phyloP scores from a whole-genome alignment of 106 monocot species.

The Dioscorea zingiberensis region DNA sequence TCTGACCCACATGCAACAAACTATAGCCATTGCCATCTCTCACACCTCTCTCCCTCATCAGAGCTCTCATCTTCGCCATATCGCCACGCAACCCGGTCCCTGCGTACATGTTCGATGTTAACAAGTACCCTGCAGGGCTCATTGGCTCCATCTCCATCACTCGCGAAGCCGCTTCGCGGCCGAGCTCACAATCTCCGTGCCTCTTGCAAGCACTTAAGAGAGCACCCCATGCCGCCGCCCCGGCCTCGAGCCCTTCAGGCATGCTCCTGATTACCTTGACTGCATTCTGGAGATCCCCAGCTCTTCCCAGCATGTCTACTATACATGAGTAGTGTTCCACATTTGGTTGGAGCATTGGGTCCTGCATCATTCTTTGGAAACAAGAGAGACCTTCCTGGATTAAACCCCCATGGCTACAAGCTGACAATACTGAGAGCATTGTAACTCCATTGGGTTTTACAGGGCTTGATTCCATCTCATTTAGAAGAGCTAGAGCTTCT shows the following conservation, averaged over 20 bases:
- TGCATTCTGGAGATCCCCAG: slow-evolving; percentile 47
- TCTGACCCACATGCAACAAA: slow-evolving; percentile 40
- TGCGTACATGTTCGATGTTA: slow-evolving; percentile 37
- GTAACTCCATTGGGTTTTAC: slow-evolving; percentile 64
- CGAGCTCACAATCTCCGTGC: slow-evolving; percentile 33
- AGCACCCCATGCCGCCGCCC: slow-evolving; percentile 66
- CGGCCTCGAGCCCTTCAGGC: slow-evolving; percentile 22
- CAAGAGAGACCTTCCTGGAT: slow-evolving; percentile 56
- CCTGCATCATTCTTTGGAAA: slow-evolving; percentile 31
- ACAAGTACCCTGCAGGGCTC: slow-evolving; percentile 46
- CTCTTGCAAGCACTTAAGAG: slow-evolving; percentile 71
- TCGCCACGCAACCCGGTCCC: slow-evolving; percentile 13
- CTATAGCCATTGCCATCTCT: slow-evolving; percentile 57
- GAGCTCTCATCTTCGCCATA: slow-evolving; percentile 33
- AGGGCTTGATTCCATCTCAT: slow-evolving; percentile 31
- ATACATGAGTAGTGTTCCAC: slow-evolving; percentile 71
- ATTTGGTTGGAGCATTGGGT: slow-evolving; percentile 24
- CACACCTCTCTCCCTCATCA: slow-evolving; percentile 52
- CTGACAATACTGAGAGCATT: slow-evolving; percentile 57
- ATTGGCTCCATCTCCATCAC: slow-evolving; percentile 64
- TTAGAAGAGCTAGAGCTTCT: slow-evolving; percentile 54
- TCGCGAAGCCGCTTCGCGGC: slow-evolving; percentile 21
- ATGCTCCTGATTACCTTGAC: slow-evolving; percentile 35
- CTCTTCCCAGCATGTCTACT: slow-evolving; percentile 81
- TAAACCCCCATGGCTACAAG: slow-evolving; percentile 74